Conservation (phyloP, 2,329 filamentous ascomycete genomes). For the Metarhizium humberi region DNA sequence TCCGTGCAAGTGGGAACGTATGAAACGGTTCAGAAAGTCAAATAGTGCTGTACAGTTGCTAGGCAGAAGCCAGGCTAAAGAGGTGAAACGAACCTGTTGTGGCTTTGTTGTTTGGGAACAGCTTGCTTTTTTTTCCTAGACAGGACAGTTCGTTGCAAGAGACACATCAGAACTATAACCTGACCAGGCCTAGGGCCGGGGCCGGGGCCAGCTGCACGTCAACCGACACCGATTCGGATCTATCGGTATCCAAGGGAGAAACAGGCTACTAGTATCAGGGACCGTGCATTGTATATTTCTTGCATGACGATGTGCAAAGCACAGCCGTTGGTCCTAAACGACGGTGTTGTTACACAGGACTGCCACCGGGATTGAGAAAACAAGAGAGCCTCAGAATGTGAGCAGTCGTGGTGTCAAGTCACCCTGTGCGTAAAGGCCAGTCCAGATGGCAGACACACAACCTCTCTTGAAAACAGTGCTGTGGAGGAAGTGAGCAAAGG, state of each 20-base stretch:
- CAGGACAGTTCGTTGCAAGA: not conserved
- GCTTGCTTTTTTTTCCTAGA: not conserved
- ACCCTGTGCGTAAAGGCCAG: too few species aligned
- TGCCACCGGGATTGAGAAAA: too few species aligned
- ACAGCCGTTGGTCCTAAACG: not conserved
- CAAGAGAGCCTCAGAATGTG: too few species aligned
- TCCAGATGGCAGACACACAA: too few species aligned
- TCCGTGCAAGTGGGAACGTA: not conserved
- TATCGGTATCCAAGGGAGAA: conserved; percentile 2
- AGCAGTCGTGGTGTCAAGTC: too few species aligned
- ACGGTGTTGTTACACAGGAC: too few species aligned
- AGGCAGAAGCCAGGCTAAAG: not conserved
- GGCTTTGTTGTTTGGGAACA: not conserved
- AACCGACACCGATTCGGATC: conserved; percentile 4
- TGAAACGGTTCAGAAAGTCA: not conserved
- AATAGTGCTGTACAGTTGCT: not conserved
- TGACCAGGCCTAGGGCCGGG: not conserved
- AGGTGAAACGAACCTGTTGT: conserved; percentile 1
- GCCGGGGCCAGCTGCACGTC: conserved; percentile 1
- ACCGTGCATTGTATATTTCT: not conserved
- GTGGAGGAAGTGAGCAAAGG: not conserved
- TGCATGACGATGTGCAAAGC: not conserved
- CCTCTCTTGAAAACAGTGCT: not conserved
- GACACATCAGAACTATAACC: not conserved
- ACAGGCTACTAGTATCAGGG: not conserved